These are phyloP conservation scores for Colletotrichum neosansevieriae DNA, from an alignment of 2,329 filamentous ascomycete genomes.

Conservation along the genomic window DNA sequence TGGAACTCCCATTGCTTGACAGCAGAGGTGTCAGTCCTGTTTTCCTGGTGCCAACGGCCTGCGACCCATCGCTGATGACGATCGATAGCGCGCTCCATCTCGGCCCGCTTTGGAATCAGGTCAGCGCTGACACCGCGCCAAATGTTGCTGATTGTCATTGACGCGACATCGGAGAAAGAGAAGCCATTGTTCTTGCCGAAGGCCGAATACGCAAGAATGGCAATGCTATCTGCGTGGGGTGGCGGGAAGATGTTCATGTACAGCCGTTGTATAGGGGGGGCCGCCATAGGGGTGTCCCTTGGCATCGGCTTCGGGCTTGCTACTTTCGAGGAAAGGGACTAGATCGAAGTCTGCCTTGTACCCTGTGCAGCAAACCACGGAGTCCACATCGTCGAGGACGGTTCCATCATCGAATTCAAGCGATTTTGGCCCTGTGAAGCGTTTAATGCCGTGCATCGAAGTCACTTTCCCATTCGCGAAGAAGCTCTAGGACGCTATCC, in stretches of 20 bases:
- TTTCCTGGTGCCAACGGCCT: constrained; percentile 42
- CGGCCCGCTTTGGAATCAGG: constrained; percentile 45
- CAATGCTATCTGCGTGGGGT: constrained; percentile 52
- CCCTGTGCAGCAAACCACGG: constrained; percentile 48
- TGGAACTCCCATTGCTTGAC: constrained; percentile 51
- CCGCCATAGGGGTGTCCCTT: constrained; percentile 45
- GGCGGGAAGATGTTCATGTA: constrained; percentile 57
- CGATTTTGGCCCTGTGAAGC: constrained; percentile 43
- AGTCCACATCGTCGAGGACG: constrained; percentile 44
- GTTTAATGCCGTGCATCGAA: constrained; percentile 46
- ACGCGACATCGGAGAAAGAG: constrained; percentile 50
- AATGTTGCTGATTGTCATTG: constrained; percentile 55
- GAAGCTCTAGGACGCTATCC: constrained; percentile 44
- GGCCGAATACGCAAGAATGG: constrained; percentile 48
- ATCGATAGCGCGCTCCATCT: constrained; percentile 48
- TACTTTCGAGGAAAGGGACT: constrained; percentile 43
- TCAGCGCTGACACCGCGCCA: constrained; percentile 49
- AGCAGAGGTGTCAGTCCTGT: constrained; percentile 36
- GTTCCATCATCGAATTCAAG: constrained; percentile 46
- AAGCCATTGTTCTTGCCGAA: constrained; percentile 49
- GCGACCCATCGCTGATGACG: constrained; percentile 47
- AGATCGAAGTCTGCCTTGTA: constrained; percentile 44
- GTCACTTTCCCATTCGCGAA: constrained; percentile 45
- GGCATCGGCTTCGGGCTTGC: constrained; percentile 35
- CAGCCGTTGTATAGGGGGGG: constrained; percentile 47